Base-by-base conservation (phyloP, 495 filamentous ascomycete species). In the Lepidopterella palustris region DNA sequence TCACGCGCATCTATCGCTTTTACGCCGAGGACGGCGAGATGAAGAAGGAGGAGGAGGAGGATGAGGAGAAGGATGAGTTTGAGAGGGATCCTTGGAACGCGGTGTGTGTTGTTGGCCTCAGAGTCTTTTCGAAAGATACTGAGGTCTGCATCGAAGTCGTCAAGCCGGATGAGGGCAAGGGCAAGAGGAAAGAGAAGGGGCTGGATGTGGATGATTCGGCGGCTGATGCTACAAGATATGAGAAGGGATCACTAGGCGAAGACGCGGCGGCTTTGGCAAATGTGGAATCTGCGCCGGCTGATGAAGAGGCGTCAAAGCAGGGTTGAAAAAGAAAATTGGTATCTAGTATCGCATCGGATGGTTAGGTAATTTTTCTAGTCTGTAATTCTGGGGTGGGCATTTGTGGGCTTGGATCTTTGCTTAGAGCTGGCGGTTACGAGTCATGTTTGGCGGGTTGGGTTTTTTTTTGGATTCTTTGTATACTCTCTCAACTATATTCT, bases 41-140 rank as follows among this genome's bases (percentile, higher is more conserved):
- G 11, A 39, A 8, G 8, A 40, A 54, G 4, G 56, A 53, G 10
- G 50, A 54, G 4, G 56, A 53, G 10, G 39, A 63, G 10, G 62
- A 62, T 10, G 68, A 63, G 5, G 65, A 65, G 23, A 61, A 70
- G 53, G 66, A 62, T 21, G 62, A 69, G 31, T 71, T 75, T 40
- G 68, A 59, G 20, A 57, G 66, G 13, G 72, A 92, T 50, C 87
- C 88, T 0, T 96, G 90, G 90, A 93, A 95, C 70, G 89, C 90
- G 0, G 83, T 92, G 0, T 89, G 83, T 45, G 87, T 92, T 1
- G 81, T 93, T 0, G 89, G 90, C 0, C 67, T 96, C 47, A 77
- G 86, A 28, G 82, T 96, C 1, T 93, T 89, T 70, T 84, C 74
- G 24, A 79, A 83, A 66, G 82, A 84, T 58, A 72, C 76, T 5